phyloP scores from a whole-genome alignment of 108 stramenopile genomes.

The Fistulifera pelliculosa region DNA sequence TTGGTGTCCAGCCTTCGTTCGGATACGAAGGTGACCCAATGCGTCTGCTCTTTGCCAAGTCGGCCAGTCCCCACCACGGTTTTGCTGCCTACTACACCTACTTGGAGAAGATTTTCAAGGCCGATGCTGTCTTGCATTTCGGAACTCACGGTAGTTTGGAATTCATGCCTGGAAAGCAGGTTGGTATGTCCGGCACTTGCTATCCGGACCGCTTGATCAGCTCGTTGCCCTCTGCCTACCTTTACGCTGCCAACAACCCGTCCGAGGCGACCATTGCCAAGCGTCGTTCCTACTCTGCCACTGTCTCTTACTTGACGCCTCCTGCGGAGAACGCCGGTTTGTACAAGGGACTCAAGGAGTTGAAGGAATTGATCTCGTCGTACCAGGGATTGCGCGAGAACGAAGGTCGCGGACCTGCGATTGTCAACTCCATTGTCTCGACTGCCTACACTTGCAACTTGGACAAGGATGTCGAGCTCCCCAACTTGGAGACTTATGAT shows the following conservation, averaged over 20 bases:
- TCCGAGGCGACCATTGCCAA: slow-evolving; percentile 97
- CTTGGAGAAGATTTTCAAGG: slow-evolving; percentile 92
- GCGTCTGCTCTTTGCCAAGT: slow-evolving; percentile 91
- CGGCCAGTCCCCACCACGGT: slow-evolving; percentile 95
- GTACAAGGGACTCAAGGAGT: slow-evolving; percentile 96
- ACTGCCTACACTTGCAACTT: slow-evolving; percentile 92
- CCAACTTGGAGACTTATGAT: slow-evolving; percentile 71
- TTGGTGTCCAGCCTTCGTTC: slow-evolving; percentile 93
- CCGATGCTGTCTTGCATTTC: slow-evolving; percentile 95
- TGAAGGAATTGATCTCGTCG: slow-evolving; percentile 90
- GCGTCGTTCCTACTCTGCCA: slow-evolving; percentile 92
- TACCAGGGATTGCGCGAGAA: slow-evolving; percentile 94
- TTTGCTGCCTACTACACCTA: slow-evolving; percentile 98
- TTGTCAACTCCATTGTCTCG: slow-evolving; percentile 92
- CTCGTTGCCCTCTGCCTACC: slow-evolving; percentile 91
- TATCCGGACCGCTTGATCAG: slow-evolving; percentile 96
- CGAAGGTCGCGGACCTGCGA: slow-evolving; percentile 89
- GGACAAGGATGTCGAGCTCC: slow-evolving; percentile 94
- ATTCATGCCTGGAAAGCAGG: slow-evolving; percentile 98
- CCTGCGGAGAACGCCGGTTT: slow-evolving; percentile 96
- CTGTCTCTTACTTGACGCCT: slow-evolving; percentile 94
- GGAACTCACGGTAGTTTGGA: slow-evolving; percentile 94
- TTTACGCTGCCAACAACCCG: slow-evolving; percentile 97
- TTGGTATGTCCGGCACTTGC: slow-evolving; percentile 96
- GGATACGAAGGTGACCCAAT: slow-evolving; percentile 96